These are phyloP conservation scores for Citrus sp. DNA, from an alignment of 345 rosid genomes.

Conservation along the genomic window DNA sequence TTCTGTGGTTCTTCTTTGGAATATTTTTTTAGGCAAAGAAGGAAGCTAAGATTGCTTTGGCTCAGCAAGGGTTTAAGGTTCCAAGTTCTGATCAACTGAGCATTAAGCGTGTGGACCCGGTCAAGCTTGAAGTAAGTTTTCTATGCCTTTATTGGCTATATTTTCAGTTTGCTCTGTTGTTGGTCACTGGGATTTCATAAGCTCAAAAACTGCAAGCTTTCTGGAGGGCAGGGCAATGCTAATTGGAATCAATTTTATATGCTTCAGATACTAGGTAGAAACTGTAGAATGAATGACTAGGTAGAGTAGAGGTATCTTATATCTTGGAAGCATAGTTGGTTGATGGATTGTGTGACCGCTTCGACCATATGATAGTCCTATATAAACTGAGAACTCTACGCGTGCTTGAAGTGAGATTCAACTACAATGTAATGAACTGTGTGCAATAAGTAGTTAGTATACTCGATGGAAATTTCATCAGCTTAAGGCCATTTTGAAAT, in stretches of 20 bases:
- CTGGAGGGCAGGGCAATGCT: neutral
- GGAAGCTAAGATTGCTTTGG: slow-evolving; percentile 61
- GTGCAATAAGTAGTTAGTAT: neutral
- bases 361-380: neutral
- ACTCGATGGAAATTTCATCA: neutral
- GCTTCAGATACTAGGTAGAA: neutral
- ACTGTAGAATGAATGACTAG: neutral
- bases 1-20: slow-evolving; percentile 1
- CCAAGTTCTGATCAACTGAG: slow-evolving; percentile 74
- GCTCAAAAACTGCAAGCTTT: neutral
- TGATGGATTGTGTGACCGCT: neutral
- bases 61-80: slow-evolving; percentile 77
- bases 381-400: neutral
- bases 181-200: neutral
- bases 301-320: neutral
- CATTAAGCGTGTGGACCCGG: slow-evolving; percentile 78
- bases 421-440: neutral
- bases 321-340: neutral
- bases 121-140: slow-evolving; percentile 77
- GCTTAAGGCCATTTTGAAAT: neutral
- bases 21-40: slow-evolving; percentile 54
- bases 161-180: neutral
- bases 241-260: neutral
- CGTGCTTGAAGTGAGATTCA: neutral
- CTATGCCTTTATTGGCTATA: slow-evolving; percentile 7